Base-by-base conservation (phyloP, 208 protist species). In the Wallacemonas sp. region DNA sequence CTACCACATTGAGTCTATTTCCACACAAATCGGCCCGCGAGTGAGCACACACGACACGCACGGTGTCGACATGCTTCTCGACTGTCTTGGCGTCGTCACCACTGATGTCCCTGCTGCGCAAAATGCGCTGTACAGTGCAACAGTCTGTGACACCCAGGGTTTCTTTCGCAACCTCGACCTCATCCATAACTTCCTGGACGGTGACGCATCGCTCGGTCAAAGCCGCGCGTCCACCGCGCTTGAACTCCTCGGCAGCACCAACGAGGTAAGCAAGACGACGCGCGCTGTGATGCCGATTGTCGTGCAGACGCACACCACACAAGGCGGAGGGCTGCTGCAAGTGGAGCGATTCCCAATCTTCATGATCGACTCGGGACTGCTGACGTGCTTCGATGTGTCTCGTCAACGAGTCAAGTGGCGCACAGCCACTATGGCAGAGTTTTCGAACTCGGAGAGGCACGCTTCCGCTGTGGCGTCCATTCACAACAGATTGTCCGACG, bases 291-390 rank as follows among this genome's bases (percentile, higher is more conserved):
- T 73, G 63, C 91, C 91, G 3, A 41, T 96, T 22, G 84, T 96
- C 13, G 82, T 93, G 46, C 91, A 96, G 64, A 64, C 85, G 17
- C 85, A 89, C 62, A 74, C 63, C 33, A 59, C 57, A n/a, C 68
- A 73, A 42, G 83, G 79, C 8, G 45, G 58, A 22, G 82, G 76
- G 10, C n/a, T 93, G 41, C 68, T 83, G 45, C 73, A 82, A 50
- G 78, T 96, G 21, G 85, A 96, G 63, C 81, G 87, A n/a, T 73
- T 78, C 42, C 85, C 85, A 15, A 74, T 92, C 6, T 96, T 93
- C 54, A 83, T 93, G 77, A 85, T 92, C 39, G 81, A 96, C 68
- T 83, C 78, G 12, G 90, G 90, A 19, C 79, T 96, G 9, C 69
- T 93, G 42, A 96, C 90, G 3, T 93, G 83, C 48, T 65, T 93